A percentile compares a stretch with the other conserved stretches of the same genome.
phyloP scores from a whole-genome alignment of 2,329 filamentous ascomycete species.

The Pestalotiopsis sp. region DNA sequence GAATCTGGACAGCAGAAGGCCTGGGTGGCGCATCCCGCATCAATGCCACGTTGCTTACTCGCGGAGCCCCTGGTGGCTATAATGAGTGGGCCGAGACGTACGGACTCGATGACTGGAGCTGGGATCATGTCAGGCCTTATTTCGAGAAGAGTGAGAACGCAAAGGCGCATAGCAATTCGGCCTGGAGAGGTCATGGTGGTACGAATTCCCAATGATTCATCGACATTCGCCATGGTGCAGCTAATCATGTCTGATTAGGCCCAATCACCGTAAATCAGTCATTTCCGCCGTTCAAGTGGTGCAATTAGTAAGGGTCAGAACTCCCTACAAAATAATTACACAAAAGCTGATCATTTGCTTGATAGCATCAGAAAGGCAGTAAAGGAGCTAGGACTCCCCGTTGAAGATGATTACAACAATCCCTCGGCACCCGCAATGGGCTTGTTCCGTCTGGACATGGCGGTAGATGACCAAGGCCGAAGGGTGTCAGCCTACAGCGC shows the following conservation, averaged over 20 bases:
- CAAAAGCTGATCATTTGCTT: slow-evolving; percentile 18
- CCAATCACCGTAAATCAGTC: not conserved
- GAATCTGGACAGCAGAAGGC: slow-evolving; percentile 29
- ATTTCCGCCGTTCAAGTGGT: not conserved
- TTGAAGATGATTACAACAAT: slow-evolving; percentile 29
- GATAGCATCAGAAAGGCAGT: slow-evolving; percentile 13
- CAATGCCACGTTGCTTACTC: slow-evolving; percentile 35
- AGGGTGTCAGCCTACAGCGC: slow-evolving; percentile 29
- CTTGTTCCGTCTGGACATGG: slow-evolving; percentile 29
- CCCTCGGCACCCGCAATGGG: slow-evolving; percentile 29
- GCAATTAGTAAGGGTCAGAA: not conserved
- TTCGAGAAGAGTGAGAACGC: not conserved
- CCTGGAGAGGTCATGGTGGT: not conserved
- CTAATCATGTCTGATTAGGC: not conserved
- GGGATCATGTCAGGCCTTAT: slow-evolving; percentile 33
- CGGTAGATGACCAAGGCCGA: slow-evolving; percentile 25
- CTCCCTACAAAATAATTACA: slow-evolving; percentile 22
- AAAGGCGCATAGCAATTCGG: not conserved
- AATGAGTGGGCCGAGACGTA: slow-evolving; percentile 29
- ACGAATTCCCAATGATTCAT: slow-evolving; percentile 2
- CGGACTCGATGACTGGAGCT: slow-evolving; percentile 36
- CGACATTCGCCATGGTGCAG: slow-evolving; percentile 21
- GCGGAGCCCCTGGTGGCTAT: slow-evolving; percentile 31
- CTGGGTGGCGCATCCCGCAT: slow-evolving; percentile 34
- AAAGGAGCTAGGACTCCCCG: slow-evolving; percentile 26